These are phyloP conservation scores for Colletotrichum tanaceti DNA, from an alignment of 2,329 filamentous ascomycete genomes.

Conservation along the genomic window DNA sequence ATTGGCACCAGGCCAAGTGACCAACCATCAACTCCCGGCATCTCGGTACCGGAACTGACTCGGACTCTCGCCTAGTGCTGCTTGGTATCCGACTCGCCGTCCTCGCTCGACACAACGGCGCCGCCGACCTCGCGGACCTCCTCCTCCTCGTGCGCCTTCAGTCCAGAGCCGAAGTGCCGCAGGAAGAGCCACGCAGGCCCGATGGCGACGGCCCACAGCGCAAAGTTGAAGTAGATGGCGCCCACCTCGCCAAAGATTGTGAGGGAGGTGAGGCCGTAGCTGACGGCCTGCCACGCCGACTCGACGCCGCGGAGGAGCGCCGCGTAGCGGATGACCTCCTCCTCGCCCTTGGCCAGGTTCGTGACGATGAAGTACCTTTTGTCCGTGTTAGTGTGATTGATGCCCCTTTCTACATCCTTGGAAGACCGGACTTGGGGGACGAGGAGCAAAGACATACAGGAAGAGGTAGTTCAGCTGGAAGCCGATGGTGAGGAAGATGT, in stretches of 20 bases:
- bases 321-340: slow-evolving; percentile 75
- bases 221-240: slow-evolving; percentile 77
- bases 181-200: slow-evolving; percentile 76
- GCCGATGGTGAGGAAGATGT: slow-evolving; percentile 72
- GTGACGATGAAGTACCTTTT: slow-evolving; percentile 75
- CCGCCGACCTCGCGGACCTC: background rate
- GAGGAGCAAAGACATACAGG: slow-evolving; percentile 61
- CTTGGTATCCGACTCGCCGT: slow-evolving; percentile 38
- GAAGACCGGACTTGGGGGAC: background rate
- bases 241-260: slow-evolving; percentile 73
- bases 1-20: background rate
- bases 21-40: slow-evolving; percentile 6
- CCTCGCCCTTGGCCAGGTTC: slow-evolving; percentile 70
- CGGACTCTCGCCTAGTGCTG: background rate
- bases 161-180: slow-evolving; percentile 60
- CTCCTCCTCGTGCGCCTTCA: background rate
- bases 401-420: background rate
- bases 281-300: slow-evolving; percentile 78
- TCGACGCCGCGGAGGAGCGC: slow-evolving; percentile 77
- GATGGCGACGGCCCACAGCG: slow-evolving; percentile 72
- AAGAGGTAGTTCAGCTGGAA: slow-evolving; percentile 82
- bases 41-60: background rate
- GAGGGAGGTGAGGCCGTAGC: slow-evolving; percentile 74
- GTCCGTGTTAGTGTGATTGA: background rate
- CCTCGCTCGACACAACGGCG: slow-evolving; percentile 36